Conservation (phyloP, 495 filamentous ascomycete species). For the Annulohypoxylon bovei region DNA sequence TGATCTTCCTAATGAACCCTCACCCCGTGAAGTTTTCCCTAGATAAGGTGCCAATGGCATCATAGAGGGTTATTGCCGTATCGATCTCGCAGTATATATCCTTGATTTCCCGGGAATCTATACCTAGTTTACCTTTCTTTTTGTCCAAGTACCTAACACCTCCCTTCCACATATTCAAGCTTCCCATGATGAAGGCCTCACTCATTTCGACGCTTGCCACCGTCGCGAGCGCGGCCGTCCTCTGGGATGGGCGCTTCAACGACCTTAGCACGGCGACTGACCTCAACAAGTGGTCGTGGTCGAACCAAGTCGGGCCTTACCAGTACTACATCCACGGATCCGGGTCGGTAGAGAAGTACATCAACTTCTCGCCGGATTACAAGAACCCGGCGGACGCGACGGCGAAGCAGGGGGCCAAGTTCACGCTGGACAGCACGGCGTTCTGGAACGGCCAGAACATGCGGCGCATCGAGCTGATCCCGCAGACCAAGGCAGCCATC, state of each 20-base stretch:
- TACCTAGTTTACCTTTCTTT: neutral
- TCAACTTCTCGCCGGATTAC: constrained; percentile 61
- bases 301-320: constrained; percentile 71
- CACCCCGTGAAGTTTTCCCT: constrained; percentile 15
- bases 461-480: constrained; percentile 71
- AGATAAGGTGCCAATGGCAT: constrained; percentile 14
- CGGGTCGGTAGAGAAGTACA: constrained; percentile 63
- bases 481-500: constrained; percentile 69
- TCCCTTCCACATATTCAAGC: neutral
- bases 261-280: constrained; percentile 59
- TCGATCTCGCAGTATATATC: constrained; percentile 27
- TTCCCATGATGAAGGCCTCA: constrained; percentile 41
- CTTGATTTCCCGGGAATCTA: neutral
- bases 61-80: neutral
- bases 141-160: neutral
- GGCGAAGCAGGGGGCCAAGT: constrained; percentile 68
- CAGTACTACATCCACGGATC: constrained; percentile 79
- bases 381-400: constrained; percentile 71
- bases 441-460: constrained; percentile 70
- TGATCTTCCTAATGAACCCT: constrained; percentile 13
- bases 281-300: constrained; percentile 70
- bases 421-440: constrained; percentile 68
- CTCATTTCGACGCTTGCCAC: constrained; percentile 31
- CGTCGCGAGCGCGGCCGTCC: constrained; percentile 51
- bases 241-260: constrained; percentile 73